Evolutionary conservation across 1,284 basidiomycete species (phyloP), one percentile per base, ranked within the genome.

Genomic region (Rhodofomes roseus): DNA sequence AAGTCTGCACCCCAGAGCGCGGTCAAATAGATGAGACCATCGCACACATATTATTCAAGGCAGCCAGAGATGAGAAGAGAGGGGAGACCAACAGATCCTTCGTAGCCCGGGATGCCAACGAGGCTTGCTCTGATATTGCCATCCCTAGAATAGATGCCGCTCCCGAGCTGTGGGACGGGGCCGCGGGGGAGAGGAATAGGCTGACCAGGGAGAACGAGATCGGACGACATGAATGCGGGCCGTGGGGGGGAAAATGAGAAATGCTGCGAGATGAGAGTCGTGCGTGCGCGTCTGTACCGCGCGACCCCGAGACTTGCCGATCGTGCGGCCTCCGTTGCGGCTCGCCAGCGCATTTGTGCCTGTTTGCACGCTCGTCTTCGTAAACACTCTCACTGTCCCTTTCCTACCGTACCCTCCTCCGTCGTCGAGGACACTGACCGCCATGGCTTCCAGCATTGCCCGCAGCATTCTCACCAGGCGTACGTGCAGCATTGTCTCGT

Each of bases 121-220:
- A 95, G 77, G 67, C 86, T 89, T 46, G 93, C 89, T 62, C 92
- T 79, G 52, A 89, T 76, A 66, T 83, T 79, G 25, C 84, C 86
- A 65, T 89, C 82, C 60, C 82, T 79, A 36, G 76, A 66, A 71
- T 95, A 96, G 25, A 87, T 82, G 5, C 94, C 94, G 3, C 77
- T 66, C 7, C 91, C 92, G 18, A 87, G 74, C 65, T 83, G 79
- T 9, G 87, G 81, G 0, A 76, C 75, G 34, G 89, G 84, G 0
- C 81, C 84, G 40, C 79, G 78, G 3, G 85, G 80, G 1, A 86
- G 68, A 7, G 81, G 77, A 54, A 95, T 79, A 9, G 91, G 91
- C 74, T 96, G 94, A 6, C 94, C 94, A 56, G 94, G 93, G 8
- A 96, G 78, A 27, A 93, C 74, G 23, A 81, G 67, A 67, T 79